A percentile compares a stretch with the other conserved stretches of the same genome.
Evolutionary conservation across 805 yeast species (phyloP).

Genomic region (Lachancea waltii): DNA sequence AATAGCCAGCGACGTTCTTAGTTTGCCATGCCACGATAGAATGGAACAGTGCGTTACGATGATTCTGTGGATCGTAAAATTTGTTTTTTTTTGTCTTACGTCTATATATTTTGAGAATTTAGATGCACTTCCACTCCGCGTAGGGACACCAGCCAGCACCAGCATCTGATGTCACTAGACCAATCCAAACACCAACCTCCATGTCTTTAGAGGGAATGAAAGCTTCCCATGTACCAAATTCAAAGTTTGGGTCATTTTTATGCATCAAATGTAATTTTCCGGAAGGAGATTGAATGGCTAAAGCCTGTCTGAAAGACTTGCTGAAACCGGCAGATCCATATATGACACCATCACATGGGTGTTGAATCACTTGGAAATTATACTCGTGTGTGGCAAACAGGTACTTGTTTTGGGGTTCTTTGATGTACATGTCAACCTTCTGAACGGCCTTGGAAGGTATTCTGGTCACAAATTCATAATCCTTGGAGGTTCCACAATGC

Average conservation of each 20-base stretch:
- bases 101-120: background rate
- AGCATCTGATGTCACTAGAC: conserved; percentile 69
- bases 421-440: conserved; percentile 69
- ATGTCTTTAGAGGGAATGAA: conserved; percentile 43
- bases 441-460: conserved; percentile 66
- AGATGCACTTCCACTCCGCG: conserved; percentile 79
- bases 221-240: conserved; percentile 54
- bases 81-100: background rate
- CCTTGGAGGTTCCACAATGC: conserved; percentile 57
- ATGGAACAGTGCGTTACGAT: no score
- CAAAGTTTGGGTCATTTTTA: conserved; percentile 41
- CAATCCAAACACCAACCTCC: conserved; percentile 80
- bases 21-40: background rate
- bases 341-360: conserved; percentile 48
- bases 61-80: no score
- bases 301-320: conserved; percentile 40
- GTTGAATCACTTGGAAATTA: conserved; percentile 56
- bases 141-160: conserved; percentile 80
- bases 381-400: conserved; percentile 54
- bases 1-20: background rate
- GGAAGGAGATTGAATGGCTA: conserved; percentile 77
- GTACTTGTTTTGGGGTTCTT: conserved; percentile 73
- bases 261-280: conserved; percentile 64
- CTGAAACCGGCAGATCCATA: conserved; percentile 18
- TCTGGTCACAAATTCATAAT: conserved; percentile 61